Evolutionary conservation across 2,329 filamentous ascomycete species (phyloP), one percentile per base, ranked within the genome.

Genomic region (Ophiognomonia clavigignenti-juglandacearum): DNA sequence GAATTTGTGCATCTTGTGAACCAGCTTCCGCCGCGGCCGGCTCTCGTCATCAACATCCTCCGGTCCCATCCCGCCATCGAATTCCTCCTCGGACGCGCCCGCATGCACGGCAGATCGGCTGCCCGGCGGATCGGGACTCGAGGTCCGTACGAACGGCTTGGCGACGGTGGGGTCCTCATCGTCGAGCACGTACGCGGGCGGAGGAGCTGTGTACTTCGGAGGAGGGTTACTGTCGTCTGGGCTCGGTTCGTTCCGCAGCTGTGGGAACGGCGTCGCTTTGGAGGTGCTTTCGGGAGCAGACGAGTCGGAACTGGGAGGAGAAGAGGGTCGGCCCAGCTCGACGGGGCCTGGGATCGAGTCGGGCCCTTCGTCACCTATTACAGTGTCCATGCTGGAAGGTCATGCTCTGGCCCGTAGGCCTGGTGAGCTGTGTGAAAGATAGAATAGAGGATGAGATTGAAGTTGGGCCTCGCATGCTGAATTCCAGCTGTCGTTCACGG

Each of bases 1-100:
- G 66, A 96, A 97, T 60, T 93, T 95, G 72, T 96, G 90, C 89
- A 98, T 96, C 63, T 78, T 79, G 65, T 77, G 75, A 37, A 73
- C 64, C 16, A 71, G 56, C 19, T 69, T 66, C n/a, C 57, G 51
- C 32, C 53, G 54, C n/a, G 51, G 42, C 32, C 46, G 24, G 32
- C 38, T 36, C 13, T 59, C 61, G 14, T 63, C 61, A 16, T 67
- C 63, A 19, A 63, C 62, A 13, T 59, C 57, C 26, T 66, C 61
- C 6, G 29, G 58, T 52, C 19, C 59, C 52, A 23, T 52, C 42
- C 7, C 51, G 23, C 47, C 57, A 9, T 56, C 55, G 44, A 54
- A 54, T n/a, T 58, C 57, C 31, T 57, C 57, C 38, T 50, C 40
- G 7, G 52, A 52, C 4, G 45, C 48, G 14, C 48, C 43, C 20